These are phyloP conservation scores for Brachypodium distachyon DNA, from an alignment of 202 grass and related monocot species.

Conservation along the genomic window DNA sequence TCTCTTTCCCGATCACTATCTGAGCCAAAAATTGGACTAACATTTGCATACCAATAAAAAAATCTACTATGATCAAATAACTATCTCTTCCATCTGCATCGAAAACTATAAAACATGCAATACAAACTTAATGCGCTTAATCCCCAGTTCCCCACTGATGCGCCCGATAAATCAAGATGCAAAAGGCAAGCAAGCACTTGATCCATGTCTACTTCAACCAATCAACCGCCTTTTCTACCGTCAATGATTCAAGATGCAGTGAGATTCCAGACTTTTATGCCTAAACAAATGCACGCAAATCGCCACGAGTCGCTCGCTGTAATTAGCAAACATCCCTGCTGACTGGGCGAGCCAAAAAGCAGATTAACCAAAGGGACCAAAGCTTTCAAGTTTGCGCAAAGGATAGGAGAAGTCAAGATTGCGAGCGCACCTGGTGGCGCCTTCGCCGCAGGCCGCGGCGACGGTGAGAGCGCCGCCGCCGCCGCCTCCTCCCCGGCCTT, in stretches of 20 bases:
- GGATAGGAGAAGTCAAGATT: background rate
- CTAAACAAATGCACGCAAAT: background rate
- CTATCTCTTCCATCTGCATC: background rate
- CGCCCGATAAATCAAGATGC: background rate
- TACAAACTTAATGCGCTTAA: background rate
- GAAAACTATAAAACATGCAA: background rate
- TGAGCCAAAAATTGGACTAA: background rate
- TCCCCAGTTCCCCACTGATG: background rate
- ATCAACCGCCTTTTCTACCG: background rate
- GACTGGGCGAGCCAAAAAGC: background rate
- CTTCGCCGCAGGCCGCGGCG: constrained; percentile 24
- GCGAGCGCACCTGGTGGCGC: constrained; percentile 25
- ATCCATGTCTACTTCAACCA: background rate
- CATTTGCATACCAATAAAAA: background rate
- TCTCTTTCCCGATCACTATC: background rate
- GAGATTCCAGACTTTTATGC: background rate
- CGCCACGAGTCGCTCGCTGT: background rate
- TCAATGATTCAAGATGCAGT: background rate
- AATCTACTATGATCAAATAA: background rate
- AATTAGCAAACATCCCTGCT: background rate
- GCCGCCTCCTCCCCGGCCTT: constrained; percentile 31
- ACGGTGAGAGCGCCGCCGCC: constrained; percentile 43
- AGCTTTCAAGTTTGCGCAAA: background rate
- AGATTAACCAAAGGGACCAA: background rate
- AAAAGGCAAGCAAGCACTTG: background rate